Evolutionary conservation across 2,329 filamentous ascomycete genomes (phyloP), one percentile per base, ranked within the genome.

Genomic region (Colletotrichum limetticola): DNA sequence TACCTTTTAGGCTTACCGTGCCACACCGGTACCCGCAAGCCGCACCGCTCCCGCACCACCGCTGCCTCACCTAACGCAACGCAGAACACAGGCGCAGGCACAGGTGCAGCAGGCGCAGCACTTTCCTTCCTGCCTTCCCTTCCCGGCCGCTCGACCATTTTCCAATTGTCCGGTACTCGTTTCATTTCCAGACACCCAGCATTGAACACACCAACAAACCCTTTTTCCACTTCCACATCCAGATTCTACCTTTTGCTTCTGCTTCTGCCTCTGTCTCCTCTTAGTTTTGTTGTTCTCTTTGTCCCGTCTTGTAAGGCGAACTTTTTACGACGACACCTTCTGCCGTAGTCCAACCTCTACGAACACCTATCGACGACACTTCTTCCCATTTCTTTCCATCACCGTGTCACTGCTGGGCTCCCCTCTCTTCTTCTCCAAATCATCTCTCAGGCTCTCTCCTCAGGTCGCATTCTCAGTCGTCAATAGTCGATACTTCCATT

Each of bases 121-220:
- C 24, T 55, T 32, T 63, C 37, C n/a, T 32, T 24, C 12, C 11
- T 30, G 53, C 53, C 52, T 24, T 56, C 53, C 59, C 49, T 24
- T 26, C 49, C 32, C 32, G 32, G 32, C 32, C 55, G 69, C 59
- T 67, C 65, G 61, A 69, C 61, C 65, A 64, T 26, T 63, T 55
- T 61, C 26, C 32, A 61, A 59, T 32, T 57, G 66, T 70, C 56
- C 66, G 61, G 61, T 68, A 61, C 55, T 49, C 67, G 71, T 73
- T 73, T 72, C 70, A 72, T 69, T 69, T 30, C 59, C 55, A 55
- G 64, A 71, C 67, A 71, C 67, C 57, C 67, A 68, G 60, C 71
- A 56, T 70, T 71, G 55, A 56, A 32, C 30, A 32, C 24, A 19
- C 46, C 66, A 7, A 9, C 32, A 19, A 62, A 35, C 35, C 30